Percentiles rank a stretch among this genome's conserved stretches.
Conservation (phyloP, 768 basidiomycete genomes). For the Collybiopsis confluens region DNA sequence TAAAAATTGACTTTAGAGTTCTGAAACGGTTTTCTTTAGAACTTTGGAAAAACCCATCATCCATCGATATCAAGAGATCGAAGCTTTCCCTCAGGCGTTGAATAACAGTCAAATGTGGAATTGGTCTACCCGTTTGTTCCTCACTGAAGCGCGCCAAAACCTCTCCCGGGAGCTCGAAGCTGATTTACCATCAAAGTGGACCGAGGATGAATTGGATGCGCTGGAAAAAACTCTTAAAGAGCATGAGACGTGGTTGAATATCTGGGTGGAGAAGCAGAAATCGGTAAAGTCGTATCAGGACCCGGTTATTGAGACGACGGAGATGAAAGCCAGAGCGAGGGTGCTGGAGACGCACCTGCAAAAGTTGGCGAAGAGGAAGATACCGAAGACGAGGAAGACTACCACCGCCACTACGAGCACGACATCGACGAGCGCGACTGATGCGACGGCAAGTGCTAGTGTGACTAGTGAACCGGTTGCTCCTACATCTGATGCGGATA, state of each 20-base stretch:
- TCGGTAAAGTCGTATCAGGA: slow-evolving; percentile 67
- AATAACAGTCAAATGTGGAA: slow-evolving; percentile 85
- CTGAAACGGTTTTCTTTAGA: slow-evolving; percentile 33
- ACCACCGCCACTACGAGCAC: slow-evolving; percentile 29
- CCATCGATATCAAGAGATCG: slow-evolving; percentile 85
- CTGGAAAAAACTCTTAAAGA: slow-evolving; percentile 76
- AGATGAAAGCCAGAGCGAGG: slow-evolving; percentile 83
- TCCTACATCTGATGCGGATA: too few relatives aligned
- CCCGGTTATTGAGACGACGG: slow-evolving; percentile 79
- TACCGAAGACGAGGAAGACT: slow-evolving; percentile 58
- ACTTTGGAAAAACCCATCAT: slow-evolving; percentile 76
- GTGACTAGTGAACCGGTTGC: too few relatives aligned
- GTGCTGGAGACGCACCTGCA: slow-evolving; percentile 72
- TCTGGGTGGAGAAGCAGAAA: slow-evolving; percentile 81
- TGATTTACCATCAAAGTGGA: slow-evolving; percentile 75
- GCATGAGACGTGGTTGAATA: slow-evolving; percentile 80
- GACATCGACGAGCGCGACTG: slow-evolving; percentile 10
- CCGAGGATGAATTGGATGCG: slow-evolving; percentile 74
- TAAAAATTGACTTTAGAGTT: too few relatives aligned
- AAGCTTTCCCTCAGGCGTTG: slow-evolving; percentile 77
- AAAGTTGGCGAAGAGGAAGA: slow-evolving; percentile 63
- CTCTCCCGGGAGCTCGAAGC: slow-evolving; percentile 59
- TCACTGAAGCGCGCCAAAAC: slow-evolving; percentile 73
- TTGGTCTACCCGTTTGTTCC: slow-evolving; percentile 85
- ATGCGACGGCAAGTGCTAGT: slow-evolving; percentile 13